Percentiles rank a stretch among this genome's conserved stretches.
Conservation (phyloP, 306 rosid species). For the Urtica urens region DNA sequence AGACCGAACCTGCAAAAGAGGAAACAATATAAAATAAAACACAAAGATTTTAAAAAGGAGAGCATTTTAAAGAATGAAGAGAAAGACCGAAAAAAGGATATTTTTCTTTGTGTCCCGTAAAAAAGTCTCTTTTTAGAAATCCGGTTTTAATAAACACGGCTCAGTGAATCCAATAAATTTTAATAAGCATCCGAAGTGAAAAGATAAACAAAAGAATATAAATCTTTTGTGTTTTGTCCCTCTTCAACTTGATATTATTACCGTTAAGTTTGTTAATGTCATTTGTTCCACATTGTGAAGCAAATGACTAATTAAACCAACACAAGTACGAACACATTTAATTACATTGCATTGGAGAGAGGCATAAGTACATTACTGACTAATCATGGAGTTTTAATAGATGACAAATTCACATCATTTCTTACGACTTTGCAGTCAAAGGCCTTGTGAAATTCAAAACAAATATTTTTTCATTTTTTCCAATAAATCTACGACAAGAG, state of each 20-base stretch:
- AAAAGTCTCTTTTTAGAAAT: slow-evolving; percentile 55
- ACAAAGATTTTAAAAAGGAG: slow-evolving; percentile 12
- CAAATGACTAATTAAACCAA: neutral
- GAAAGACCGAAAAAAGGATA: slow-evolving; percentile 38
- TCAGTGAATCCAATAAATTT: slow-evolving; percentile 64
- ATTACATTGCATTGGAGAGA: neutral
- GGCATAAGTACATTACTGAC: slow-evolving; percentile 5
- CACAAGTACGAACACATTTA: slow-evolving; percentile 1
- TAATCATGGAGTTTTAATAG: neutral
- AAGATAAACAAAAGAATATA: too few relatives aligned
- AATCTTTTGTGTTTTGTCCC: slow-evolving; percentile 8
- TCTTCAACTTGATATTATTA: slow-evolving; percentile 16
- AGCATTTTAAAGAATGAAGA: slow-evolving; percentile 15
- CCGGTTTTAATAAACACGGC: slow-evolving; percentile 26
- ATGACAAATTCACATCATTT: slow-evolving; percentile 9
- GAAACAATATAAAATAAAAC: neutral
- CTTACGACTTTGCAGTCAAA: neutral
- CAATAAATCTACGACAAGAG: neutral
- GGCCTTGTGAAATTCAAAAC: neutral
- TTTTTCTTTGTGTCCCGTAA: slow-evolving; percentile 58
- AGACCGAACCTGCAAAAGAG: slow-evolving; percentile 33
- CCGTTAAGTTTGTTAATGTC: slow-evolving; percentile 12
- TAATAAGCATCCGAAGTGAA: slow-evolving; percentile 56
- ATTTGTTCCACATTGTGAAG: neutral
- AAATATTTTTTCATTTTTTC: neutral